These are phyloP conservation scores for Mucor saturninus DNA, from an alignment of 371 early-diverging fungal species.

Conservation along the genomic window DNA sequence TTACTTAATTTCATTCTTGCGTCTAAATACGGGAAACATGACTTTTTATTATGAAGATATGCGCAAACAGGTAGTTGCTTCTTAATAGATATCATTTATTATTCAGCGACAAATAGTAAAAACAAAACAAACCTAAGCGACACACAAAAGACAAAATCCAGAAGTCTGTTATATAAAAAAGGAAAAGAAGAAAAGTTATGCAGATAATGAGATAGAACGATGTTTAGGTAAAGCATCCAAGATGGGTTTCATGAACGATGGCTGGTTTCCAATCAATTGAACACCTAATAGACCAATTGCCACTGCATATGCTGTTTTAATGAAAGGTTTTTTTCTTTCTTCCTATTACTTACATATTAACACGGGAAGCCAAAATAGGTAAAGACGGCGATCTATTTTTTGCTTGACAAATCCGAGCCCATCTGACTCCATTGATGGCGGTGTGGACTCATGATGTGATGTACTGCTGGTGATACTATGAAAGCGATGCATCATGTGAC, in stretches of 20 bases:
- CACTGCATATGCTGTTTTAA: not conserved
- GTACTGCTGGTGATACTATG: constrained; percentile 16
- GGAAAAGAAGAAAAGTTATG: not conserved
- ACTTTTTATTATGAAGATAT: no score
- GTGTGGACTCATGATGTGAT: not conserved
- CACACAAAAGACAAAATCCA: no score
- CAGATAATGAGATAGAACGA: constrained; percentile 6
- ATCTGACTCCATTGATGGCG: constrained; percentile 29
- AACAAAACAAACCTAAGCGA: no score
- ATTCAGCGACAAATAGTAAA: no score
- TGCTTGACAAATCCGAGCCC: constrained; percentile 33
- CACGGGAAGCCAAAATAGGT: constrained; percentile 43
- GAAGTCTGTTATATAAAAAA: no score
- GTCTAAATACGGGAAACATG: no score
- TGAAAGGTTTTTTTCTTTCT: not conserved
- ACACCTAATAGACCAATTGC: constrained; percentile 18
- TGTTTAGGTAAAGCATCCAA: constrained; percentile 6
- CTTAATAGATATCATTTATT: no score
- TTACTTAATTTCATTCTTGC: no score
- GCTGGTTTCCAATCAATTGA: constrained; percentile 17
- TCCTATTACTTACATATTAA: constrained; percentile 27
- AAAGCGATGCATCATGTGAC: constrained; percentile 28
- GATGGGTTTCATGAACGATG: constrained; percentile 9
- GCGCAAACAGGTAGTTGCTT: no score
- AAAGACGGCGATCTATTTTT: constrained; percentile 36